Evolutionary conservation across 768 basidiomycete genomes (phyloP).

Genomic region (Amanita rubescens): DNA sequence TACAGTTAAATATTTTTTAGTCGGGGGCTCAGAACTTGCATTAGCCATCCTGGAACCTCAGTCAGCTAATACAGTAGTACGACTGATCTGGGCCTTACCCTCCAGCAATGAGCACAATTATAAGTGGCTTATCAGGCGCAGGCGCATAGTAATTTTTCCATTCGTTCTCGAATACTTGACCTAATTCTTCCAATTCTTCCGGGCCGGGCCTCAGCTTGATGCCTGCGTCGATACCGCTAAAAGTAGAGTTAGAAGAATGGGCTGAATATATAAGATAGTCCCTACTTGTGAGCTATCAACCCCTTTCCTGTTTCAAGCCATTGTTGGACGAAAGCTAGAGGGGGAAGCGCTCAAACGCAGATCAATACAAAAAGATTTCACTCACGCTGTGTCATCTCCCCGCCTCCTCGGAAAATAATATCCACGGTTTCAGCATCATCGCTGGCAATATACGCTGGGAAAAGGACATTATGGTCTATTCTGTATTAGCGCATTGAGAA

Average conservation of each 20-base stretch:
- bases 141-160: constrained; percentile 46
- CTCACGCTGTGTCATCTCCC: constrained; percentile 34
- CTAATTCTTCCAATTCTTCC: constrained; percentile 43
- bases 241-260: constrained; percentile 11
- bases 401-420: constrained; percentile 31
- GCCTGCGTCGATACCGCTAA: constrained; percentile 46
- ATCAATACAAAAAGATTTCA: neutral
- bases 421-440: constrained; percentile 45
- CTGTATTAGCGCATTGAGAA: constrained; percentile 16
- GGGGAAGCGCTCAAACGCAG: neutral
- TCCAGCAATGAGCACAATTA: constrained; percentile 33
- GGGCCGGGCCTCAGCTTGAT: constrained; percentile 47
- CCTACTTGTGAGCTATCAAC: constrained; percentile 47
- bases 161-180: constrained; percentile 36
- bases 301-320: constrained; percentile 35
- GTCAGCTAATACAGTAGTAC: constrained; percentile 12
- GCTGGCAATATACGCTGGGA: constrained; percentile 37
- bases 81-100: too few species aligned
- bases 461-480: constrained; percentile 28
- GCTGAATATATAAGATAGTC: neutral
- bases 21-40: constrained; percentile 17
- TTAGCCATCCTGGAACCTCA: constrained; percentile 12
- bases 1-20: constrained; percentile 11
- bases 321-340: constrained; percentile 18
- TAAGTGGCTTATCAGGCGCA: constrained; percentile 49